Evolutionary conservation across 208 protist species (phyloP).

Genomic region (Plasmodiophora brassicae): DNA sequence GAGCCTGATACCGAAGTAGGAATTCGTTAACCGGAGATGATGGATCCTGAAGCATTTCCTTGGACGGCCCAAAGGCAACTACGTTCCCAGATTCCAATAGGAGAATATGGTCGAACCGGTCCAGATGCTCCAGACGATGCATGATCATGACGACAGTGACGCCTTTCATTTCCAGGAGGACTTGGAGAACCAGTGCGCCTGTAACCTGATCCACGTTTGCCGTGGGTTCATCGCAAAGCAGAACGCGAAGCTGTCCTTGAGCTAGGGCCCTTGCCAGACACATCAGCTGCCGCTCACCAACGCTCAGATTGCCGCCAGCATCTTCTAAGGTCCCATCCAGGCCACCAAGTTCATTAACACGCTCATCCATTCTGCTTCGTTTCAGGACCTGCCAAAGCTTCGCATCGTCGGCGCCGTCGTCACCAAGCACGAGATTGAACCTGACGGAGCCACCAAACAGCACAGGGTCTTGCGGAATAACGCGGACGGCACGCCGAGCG

Average conservation of each 20-base stretch:
- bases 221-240: conserved; percentile 35
- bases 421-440: background rate
- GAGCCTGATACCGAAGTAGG: background rate
- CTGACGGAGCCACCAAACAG: background rate
- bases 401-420: background rate
- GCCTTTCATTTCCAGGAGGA: background rate
- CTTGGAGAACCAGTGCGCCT: background rate
- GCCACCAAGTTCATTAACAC: background rate
- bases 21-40: background rate
- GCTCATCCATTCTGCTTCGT: background rate
- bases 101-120: background rate
- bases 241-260: background rate
- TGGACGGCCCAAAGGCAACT: background rate
- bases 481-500: background rate
- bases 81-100: background rate
- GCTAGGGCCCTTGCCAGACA: background rate
- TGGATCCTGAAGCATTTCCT: background rate
- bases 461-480: conserved; percentile 33
- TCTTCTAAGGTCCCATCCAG: background rate
- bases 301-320: background rate
- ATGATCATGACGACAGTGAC: background rate
- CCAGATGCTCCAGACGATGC: background rate
- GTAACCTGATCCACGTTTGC: background rate
- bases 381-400: background rate
- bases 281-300: conserved; percentile 6